Evolutionary conservation across 352 stramenopile genomes (phyloP).

Genomic region (Phytophthora cryptogea): DNA sequence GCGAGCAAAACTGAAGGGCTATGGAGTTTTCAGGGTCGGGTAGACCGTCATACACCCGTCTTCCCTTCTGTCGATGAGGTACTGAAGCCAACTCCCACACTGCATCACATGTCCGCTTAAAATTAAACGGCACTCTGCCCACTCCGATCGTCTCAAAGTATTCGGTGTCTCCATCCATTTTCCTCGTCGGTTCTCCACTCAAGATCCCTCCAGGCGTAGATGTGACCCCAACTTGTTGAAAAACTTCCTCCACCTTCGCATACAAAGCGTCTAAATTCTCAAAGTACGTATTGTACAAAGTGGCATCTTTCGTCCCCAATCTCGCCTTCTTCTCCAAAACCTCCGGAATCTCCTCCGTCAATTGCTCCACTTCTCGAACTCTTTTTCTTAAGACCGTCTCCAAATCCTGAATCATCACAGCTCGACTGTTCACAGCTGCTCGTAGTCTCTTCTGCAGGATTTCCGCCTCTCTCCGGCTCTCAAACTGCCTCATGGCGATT

Average conservation of each 20-base stretch:
- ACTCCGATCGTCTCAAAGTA: conserved; percentile 32
- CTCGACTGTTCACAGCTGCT: conserved; percentile 18
- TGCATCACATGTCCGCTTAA: conserved; percentile 20
- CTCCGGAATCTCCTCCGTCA: conserved; percentile 7
- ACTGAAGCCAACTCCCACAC: conserved; percentile 29
- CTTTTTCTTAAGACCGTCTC: conserved; percentile 18
- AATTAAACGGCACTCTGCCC: conserved; percentile 18
- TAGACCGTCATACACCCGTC: conserved; percentile 15
- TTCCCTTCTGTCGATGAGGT: conserved; percentile 17
- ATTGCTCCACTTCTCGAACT: conserved; percentile 16
- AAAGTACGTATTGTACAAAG: conserved; percentile 34
- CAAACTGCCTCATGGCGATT: conserved; percentile 27
- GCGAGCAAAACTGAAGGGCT: conserved; percentile 35
- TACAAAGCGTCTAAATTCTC: conserved; percentile 28
- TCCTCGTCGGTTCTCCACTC: conserved; percentile 17
- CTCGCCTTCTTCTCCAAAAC: conserved; percentile 23
- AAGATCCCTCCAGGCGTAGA: conserved; percentile 18
- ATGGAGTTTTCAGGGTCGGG: conserved; percentile 36
- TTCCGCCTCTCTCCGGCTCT: conserved; percentile 30
- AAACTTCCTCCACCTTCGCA: conserved; percentile 15
- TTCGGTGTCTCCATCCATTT: conserved; percentile 14
- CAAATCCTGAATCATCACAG: conserved; percentile 33
- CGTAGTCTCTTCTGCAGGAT: conserved; percentile 10
- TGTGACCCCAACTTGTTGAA: conserved; percentile 11
- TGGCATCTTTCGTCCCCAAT: conserved; percentile 16